Evolutionary conservation across 805 yeast species (phyloP).

Genomic region (Candida coleopterorum): DNA sequence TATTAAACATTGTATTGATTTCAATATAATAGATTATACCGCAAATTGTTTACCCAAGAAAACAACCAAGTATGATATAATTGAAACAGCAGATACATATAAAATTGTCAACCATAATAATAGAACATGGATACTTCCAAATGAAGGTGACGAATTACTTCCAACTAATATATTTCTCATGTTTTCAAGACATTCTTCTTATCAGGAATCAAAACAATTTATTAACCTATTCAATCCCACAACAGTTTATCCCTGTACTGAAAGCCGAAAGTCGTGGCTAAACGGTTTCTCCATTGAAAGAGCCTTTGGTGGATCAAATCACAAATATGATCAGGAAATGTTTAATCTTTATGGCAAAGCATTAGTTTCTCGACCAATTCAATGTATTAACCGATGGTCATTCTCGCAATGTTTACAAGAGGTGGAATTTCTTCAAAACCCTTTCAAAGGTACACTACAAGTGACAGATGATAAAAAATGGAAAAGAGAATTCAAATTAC

Average conservation of each 20-base stretch:
- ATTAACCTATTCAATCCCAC: conserved; percentile 30
- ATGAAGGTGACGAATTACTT: conserved; percentile 22
- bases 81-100: conserved; percentile 17
- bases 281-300: conserved; percentile 36
- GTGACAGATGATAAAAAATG: background rate
- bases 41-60: conserved; percentile 25
- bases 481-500: conserved; percentile 18
- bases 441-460: conserved; percentile 7
- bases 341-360: conserved; percentile 15
- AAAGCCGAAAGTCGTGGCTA: conserved; percentile 27
- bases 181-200: conserved; percentile 47
- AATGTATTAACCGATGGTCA: conserved; percentile 30
- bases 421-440: conserved; percentile 15
- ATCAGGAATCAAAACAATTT: conserved; percentile 32
- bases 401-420: conserved; percentile 27
- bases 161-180: conserved; percentile 33
- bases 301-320: conserved; percentile 29
- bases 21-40: conserved; percentile 30
- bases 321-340: conserved; percentile 14
- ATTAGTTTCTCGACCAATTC: conserved; percentile 16
- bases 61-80: conserved; percentile 13
- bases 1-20: conserved; percentile 34
- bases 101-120: conserved; percentile 19
- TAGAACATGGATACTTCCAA: conserved; percentile 25
- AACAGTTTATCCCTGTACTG: conserved; percentile 43